Conservation (phyloP, 169 alveolate species). For the Eimeria mitis region DNA sequence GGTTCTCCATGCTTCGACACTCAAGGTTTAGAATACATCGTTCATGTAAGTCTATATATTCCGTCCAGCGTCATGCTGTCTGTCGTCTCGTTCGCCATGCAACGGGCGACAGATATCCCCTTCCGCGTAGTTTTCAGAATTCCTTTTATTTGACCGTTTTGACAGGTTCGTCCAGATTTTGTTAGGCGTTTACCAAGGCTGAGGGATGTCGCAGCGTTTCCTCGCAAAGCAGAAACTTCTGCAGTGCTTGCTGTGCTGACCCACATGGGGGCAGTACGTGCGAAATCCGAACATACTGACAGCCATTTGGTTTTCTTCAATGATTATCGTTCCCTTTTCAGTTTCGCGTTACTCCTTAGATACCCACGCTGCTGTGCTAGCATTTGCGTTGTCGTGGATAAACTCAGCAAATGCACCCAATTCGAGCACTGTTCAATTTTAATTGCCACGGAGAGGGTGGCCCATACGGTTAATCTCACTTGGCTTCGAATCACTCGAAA, state of each 20-base stretch:
- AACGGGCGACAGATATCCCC: neutral
- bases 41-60: neutral
- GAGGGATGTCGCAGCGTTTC: neutral
- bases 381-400: too few relatives aligned
- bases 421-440: too few relatives aligned
- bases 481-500: too few relatives aligned
- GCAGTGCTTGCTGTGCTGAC: neutral
- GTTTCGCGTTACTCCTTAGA: too few relatives aligned
- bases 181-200: neutral
- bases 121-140: neutral
- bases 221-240: neutral
- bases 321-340: too few relatives aligned
- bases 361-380: too few relatives aligned
- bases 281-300: neutral
- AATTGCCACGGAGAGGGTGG: too few relatives aligned
- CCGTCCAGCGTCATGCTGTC: neutral
- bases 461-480: too few relatives aligned
- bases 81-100: neutral
- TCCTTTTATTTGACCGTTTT: neutral
- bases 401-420: too few relatives aligned
- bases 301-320: too few relatives aligned
- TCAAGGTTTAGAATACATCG: neutral
- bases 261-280: neutral
- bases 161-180: neutral
- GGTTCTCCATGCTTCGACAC: neutral